Evolutionary conservation across 2,329 filamentous ascomycete genomes (phyloP), one percentile per base, ranked within the genome.

Genomic region (Nemania sp.): DNA sequence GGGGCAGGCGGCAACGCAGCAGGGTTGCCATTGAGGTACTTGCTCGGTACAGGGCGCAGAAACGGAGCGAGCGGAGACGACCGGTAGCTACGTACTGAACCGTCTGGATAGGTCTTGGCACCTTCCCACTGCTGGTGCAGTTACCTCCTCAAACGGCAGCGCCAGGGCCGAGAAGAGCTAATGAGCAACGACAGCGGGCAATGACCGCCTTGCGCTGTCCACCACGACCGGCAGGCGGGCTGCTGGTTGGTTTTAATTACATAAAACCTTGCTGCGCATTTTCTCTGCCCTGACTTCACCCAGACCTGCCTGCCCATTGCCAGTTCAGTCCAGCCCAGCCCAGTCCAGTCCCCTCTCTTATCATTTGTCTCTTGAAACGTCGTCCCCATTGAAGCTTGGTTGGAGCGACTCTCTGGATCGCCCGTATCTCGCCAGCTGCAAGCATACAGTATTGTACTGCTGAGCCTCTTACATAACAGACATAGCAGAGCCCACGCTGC

Each of bases 201-300:
- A 44, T 44, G 33, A 43, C 36, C 43, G n/a, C n/a, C n/a, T n/a
- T n/a, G n/a, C n/a, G n/a, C 46, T 42, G 6, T 39, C 46, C 20
- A 34, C 44, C 37, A 19, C 36, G 49, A 36, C 50, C 39, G 43
- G 15, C 39, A 15, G 48, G 30, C 48, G 41, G 48, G 40, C 48
- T 48, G 42, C 36, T 42, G 43, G 36, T 52, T 28, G 44, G 59
- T 60, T 75, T 72, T 67, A 73, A 75, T 77, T 77, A 77, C 75
- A 75, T 77, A 77, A 76, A 76, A 75, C 71, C 72, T 72, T 70
- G 66, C 68, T 66, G 62, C 68, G 63, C 58, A 55, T 72, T 72
- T 70, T 66, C 64, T 63, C 68, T 72, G 61, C 67, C 70, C 72
- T 73, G 71, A 73, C 71, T 71, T 71, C 68, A 70, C 68, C 68